Evolutionary conservation across 2,329 filamentous ascomycete species (phyloP), one percentile per base, ranked within the genome.

Genomic region (Epichloe glyceriae): DNA sequence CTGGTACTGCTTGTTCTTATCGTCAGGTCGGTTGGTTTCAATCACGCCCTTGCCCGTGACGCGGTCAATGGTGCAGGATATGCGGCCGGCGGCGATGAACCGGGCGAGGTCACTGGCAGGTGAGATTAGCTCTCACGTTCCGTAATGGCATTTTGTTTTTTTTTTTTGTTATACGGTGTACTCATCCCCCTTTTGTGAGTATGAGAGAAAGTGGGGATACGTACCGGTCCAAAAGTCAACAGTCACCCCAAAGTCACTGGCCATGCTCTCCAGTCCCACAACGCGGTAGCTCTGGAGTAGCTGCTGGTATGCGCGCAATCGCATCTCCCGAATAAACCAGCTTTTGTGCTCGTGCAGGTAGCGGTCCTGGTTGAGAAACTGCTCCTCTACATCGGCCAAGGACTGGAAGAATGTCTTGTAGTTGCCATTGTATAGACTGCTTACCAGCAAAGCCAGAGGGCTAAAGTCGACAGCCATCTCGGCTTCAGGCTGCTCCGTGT

Each of bases 1-100:
- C 61, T 90, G 86, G 71, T 98, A 98, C 73, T 98, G 93, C 79
- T 95, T 96, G 78, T 97, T 97, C 83, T 98, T 98, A 73, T 95
- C 90, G 66, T 97, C 93, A 8, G 91, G 90, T 50, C 93, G 80
- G 73, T 96, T 96, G 43, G 93, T 98, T 78, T 97, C 93, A 62
- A 98, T 97, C 60, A 97, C 86, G 49, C 91, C 91, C 68, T 94
- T 93, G 58, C 91, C 93, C 53, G 90, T 88, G 57, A 98, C 93
- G 50, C 93, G 87, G 71, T 98, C 93, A 61, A 98, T 97, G 22
- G 90, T 97, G 76, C 93, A 97, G 49, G 90, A 84, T 63, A 98
- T 91, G 60, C 91, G 85, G 65, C 91, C 88, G 56, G 83, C 89
- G 15, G 93, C 93, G 63, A 98, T 97, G 71, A 98, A 98, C 63